These are phyloP conservation scores for Globisporangium parvum DNA, from an alignment of 352 stramenopile genomes.

Conservation along the genomic window DNA sequence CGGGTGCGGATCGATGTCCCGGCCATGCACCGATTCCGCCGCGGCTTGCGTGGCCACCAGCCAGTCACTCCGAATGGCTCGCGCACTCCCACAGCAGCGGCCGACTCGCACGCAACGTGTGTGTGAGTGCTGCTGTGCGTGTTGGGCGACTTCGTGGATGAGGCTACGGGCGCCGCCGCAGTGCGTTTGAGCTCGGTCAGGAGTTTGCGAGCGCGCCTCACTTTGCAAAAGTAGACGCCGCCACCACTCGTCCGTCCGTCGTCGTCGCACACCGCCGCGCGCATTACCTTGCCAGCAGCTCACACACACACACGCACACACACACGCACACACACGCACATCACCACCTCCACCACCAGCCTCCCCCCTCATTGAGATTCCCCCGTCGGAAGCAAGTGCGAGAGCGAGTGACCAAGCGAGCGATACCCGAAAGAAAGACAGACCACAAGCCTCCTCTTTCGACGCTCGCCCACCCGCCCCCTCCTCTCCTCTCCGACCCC, in stretches of 20 bases:
- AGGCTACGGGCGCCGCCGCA: too few relatives aligned
- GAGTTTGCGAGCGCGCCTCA: neutral
- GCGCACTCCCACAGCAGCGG: too few relatives aligned
- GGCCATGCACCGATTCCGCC: too few relatives aligned
- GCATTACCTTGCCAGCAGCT: neutral
- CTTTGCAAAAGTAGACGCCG: neutral
- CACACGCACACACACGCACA: neutral
- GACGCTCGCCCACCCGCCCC: neutral
- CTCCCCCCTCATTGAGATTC: neutral
- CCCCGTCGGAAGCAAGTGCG: constrained; percentile 3
- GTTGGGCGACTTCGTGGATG: too few relatives aligned
- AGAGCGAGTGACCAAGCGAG: constrained; percentile 4
- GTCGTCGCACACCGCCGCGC: too few relatives aligned
- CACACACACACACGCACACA: neutral
- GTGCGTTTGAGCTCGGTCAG: neutral
- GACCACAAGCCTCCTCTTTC: constrained; percentile 7
- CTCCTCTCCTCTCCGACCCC: constrained; percentile 1
- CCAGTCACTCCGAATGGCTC: too few relatives aligned
- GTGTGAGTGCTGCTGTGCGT: too few relatives aligned
- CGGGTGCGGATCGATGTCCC: too few relatives aligned
- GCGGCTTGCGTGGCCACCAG: too few relatives aligned
- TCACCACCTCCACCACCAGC: neutral
- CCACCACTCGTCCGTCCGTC: neutral
- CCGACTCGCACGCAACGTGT: too few relatives aligned
- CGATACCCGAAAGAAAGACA: constrained; percentile 16